Conservation (phyloP, 768 basidiomycete species). For the Auricularia cornea region DNA sequence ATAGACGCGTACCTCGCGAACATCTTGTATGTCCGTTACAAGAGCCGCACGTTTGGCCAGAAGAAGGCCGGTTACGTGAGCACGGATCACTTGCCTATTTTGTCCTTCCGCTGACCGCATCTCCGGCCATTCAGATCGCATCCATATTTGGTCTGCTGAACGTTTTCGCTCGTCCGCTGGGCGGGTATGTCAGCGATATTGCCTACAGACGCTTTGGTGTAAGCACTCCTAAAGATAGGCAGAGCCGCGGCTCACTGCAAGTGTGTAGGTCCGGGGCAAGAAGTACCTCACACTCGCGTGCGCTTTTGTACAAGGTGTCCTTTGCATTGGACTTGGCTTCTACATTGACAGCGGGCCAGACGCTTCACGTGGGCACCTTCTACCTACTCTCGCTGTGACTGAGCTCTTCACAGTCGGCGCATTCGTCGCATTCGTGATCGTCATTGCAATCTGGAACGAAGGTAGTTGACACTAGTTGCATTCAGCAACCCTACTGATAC, state of each 20-base stretch:
- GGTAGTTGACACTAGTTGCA: too few relatives aligned
- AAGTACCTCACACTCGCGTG: constrained; percentile 38
- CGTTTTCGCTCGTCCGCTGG: constrained; percentile 39
- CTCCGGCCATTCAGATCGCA: constrained; percentile 15
- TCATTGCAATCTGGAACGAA: constrained; percentile 32
- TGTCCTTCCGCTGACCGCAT: constrained; percentile 1
- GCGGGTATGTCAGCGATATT: constrained; percentile 40
- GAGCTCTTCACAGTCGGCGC: constrained; percentile 16
- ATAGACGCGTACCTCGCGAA: constrained; percentile 47
- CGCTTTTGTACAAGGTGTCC: constrained; percentile 37
- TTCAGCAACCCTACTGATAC: neutral
- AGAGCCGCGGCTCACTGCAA: too few relatives aligned
- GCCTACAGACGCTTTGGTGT: constrained; percentile 37
- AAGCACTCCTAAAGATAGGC: neutral
- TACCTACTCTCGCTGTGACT: constrained; percentile 3
- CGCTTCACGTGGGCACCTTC: constrained; percentile 15
- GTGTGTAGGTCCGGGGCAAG: constrained; percentile 28
- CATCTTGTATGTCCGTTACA: constrained; percentile 34
- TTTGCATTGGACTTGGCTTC: constrained; percentile 38
- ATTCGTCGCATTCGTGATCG: constrained; percentile 32
- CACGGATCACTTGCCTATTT: constrained; percentile 14
- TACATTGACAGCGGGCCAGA: constrained; percentile 25
- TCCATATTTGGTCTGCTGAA: constrained; percentile 40
- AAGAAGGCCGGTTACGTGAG: constrained; percentile 42
- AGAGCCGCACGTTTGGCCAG: constrained; percentile 32